These are phyloP conservation scores for Samsoniella hepiali DNA, from an alignment of 2,329 filamentous ascomycete species.

Conservation along the genomic window DNA sequence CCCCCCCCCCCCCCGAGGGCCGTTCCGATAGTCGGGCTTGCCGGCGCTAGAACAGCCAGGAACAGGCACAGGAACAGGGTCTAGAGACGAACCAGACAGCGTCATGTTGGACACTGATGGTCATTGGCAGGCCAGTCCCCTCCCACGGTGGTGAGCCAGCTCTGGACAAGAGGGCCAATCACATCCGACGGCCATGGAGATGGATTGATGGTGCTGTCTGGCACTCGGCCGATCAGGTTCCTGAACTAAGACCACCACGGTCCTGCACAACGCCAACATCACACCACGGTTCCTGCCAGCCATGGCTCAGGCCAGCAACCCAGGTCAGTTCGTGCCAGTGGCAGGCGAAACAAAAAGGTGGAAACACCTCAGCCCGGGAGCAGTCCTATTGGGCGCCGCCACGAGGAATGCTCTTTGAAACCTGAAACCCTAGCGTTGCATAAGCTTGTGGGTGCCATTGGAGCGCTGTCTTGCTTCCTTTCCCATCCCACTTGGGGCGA, in stretches of 20 bases:
- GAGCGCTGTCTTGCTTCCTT: background rate
- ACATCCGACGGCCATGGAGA: too few species aligned
- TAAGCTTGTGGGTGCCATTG: conserved; percentile 6
- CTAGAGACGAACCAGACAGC: background rate
- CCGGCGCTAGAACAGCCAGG: conserved; percentile 1
- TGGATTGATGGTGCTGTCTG: background rate
- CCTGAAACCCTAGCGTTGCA: conserved; percentile 20
- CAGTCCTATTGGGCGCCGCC: conserved; percentile 15
- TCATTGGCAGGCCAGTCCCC: background rate
- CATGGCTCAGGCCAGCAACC: too few species aligned
- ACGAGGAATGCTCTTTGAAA: conserved; percentile 11
- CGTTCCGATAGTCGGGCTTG: conserved; percentile 5
- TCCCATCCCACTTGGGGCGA: background rate
- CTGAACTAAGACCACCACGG: background rate
- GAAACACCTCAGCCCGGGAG: conserved; percentile 5
- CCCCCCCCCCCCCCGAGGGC: background rate
- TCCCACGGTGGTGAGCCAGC: background rate
- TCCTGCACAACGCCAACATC: background rate
- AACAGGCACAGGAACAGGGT: conserved; percentile 1
- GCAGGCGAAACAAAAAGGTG: conserved; percentile 15
- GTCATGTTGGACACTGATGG: background rate
- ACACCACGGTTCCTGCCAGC: background rate
- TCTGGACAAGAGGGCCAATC: background rate
- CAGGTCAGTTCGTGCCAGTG: background rate
- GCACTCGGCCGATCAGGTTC: conserved; percentile 4